phyloP scores from a whole-genome alignment of 305 asterid genomes.

The Fraxinus xanthoxyloides region DNA sequence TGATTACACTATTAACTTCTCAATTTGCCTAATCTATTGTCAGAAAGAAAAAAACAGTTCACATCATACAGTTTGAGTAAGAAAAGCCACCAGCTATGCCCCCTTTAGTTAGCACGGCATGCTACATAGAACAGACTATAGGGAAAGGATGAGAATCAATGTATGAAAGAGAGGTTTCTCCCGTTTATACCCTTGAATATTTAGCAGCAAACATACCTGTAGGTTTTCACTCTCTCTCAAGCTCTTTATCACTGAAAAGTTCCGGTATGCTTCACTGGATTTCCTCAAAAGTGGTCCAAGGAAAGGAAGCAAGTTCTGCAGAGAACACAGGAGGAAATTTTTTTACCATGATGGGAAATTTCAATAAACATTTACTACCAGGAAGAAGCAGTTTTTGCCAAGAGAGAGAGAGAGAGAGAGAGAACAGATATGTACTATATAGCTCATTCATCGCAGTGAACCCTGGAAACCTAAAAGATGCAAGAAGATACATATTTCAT shows the following conservation, averaged over 20 bases:
- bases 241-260: conserved; percentile 79
- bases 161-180: conserved; percentile 3
- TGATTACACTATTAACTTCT: not conserved
- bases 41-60: not conserved
- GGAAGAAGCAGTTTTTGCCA: not conserved
- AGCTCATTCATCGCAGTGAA: conserved; percentile 10
- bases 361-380: not conserved
- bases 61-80: not conserved
- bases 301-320: conserved; percentile 93
- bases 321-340: conserved; percentile 20
- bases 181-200: conserved; percentile 5
- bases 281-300: conserved; percentile 91
- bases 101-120: not conserved
- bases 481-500: conserved; percentile 2
- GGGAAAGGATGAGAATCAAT: not conserved
- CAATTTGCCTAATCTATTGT: not conserved
- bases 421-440: conserved; percentile 9
- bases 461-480: not conserved
- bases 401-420: conserved; percentile 16
- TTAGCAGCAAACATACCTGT: conserved; percentile 52
- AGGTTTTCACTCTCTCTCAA: conserved; percentile 91
- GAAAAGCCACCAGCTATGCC: not conserved
- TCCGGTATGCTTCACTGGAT: conserved; percentile 84
- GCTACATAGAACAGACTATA: not conserved
- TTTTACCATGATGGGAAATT: not conserved